Evolutionary conservation across 2,329 filamentous ascomycete species (phyloP).

Genomic region (Pyrenochaeta sp.): DNA sequence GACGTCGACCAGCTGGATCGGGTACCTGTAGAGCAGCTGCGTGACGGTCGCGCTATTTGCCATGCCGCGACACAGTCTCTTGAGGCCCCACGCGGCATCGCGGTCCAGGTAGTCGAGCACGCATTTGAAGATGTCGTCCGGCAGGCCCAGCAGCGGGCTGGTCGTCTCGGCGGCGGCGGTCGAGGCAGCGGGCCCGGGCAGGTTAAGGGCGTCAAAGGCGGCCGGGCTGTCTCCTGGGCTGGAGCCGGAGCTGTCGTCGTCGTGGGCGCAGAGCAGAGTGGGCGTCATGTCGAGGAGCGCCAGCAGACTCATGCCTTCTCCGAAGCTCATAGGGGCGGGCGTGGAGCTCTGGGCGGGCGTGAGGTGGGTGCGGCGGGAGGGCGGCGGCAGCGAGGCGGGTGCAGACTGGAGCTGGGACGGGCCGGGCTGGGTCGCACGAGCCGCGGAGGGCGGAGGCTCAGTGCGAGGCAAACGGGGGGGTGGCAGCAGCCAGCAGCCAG

Average conservation of each 20-base stretch:
- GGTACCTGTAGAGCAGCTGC: slow-evolving; percentile 43
- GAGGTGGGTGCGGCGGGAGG: slow-evolving; percentile 5
- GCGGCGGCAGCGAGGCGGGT: neutral
- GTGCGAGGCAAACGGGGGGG: no score
- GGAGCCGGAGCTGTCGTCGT: slow-evolving; percentile 20
- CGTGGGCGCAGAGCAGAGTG: slow-evolving; percentile 23
- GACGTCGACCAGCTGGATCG: slow-evolving; percentile 40
- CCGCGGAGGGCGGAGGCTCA: no score
- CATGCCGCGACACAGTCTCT: slow-evolving; percentile 42
- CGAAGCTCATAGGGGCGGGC: slow-evolving; percentile 16
- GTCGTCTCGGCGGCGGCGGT: slow-evolving; percentile 18
- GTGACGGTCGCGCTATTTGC: slow-evolving; percentile 37
- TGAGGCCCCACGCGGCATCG: slow-evolving; percentile 42
- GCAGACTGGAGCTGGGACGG: no score
- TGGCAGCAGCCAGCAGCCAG: no score
- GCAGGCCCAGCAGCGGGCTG: slow-evolving; percentile 41
- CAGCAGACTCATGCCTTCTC: slow-evolving; percentile 23
- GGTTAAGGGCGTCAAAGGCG: slow-evolving; percentile 24
- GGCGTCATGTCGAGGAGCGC: slow-evolving; percentile 30
- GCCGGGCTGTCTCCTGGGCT: slow-evolving; percentile 35
- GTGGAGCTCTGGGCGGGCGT: neutral
- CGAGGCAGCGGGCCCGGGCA: slow-evolving; percentile 19
- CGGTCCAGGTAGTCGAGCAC: slow-evolving; percentile 45
- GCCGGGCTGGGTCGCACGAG: no score
- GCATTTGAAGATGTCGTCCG: slow-evolving; percentile 47